Percentiles rank a stretch among this genome's conserved stretches.
Conservation (phyloP, 75 land plant genomes). For the Selaginella moellendorffii region DNA sequence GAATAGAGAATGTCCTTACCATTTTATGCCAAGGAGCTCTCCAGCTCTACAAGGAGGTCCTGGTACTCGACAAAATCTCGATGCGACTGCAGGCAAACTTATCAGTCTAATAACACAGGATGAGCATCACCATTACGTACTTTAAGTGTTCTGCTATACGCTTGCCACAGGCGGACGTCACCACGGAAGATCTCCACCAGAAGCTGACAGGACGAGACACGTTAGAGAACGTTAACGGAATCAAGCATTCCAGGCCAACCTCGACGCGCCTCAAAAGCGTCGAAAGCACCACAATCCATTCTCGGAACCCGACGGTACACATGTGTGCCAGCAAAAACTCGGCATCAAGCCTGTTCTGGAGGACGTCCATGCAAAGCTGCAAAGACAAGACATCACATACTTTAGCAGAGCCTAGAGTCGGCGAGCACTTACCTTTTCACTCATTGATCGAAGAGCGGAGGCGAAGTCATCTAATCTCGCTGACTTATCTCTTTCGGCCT, state of each 20-base stretch:
- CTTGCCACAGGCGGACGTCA: constrained; percentile 84
- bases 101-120: neutral
- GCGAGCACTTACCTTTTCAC: constrained; percentile 52
- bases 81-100: constrained; percentile 13
- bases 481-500: constrained; percentile 56
- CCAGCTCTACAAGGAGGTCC: constrained; percentile 16
- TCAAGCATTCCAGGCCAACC: constrained; percentile 34
- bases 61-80: constrained; percentile 12
- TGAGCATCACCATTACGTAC: constrained; percentile 22
- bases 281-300: constrained; percentile 96
- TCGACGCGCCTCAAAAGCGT: constrained; percentile 81
- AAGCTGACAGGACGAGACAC: constrained; percentile 34
- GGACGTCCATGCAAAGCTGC: constrained; percentile 77
- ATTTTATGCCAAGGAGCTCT: neutral
- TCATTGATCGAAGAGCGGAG: constrained; percentile 73
- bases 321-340: constrained; percentile 92
- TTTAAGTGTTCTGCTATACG: constrained; percentile 70
- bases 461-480: constrained; percentile 88
- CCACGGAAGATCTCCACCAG: constrained; percentile 74
- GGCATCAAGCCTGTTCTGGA: constrained; percentile 85
- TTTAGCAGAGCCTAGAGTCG: neutral
- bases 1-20: no score
- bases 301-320: constrained; percentile 95
- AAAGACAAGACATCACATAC: neutral
- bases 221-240: neutral